Evolutionary conservation across 2,329 filamentous ascomycete genomes (phyloP), one percentile per base, ranked within the genome.

Genomic region (Apiospora phragmitis): DNA sequence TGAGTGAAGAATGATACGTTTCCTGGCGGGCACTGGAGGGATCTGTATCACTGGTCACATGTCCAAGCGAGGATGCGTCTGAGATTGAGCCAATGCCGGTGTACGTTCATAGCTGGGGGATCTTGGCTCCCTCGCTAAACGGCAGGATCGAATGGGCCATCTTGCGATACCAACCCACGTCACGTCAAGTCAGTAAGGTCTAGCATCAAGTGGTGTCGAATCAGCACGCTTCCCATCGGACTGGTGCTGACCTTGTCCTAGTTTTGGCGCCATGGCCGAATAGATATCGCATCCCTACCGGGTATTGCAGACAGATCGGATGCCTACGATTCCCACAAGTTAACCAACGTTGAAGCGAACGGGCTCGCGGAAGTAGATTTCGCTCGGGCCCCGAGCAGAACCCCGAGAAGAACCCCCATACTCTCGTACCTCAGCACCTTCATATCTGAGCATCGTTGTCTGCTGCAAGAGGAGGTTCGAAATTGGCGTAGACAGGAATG

Each of bases 111-210:
- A 62, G 29, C 55, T 62, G 55, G 55, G 32, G 55, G 14, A 38
- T 62, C 18, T 62, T 38, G 55, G 55, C 55, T 29, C 55, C 29
- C 38, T 62, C 32, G 21, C 55, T 32, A 62, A n/a, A 62, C 38
- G 8, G 32, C 55, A n/a, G 21, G 55, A 32, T 62, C 32, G 55
- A 62, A 62, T 38, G 32, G 55, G 55, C 55, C 55, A 18, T 62
- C 55, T 38, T n/a, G 55, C 32, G 55, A 62, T 62, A 62, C 55
- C 55, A 62, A 38, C 55, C 55, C 55, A 62, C 55, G 55, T 62
- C 55, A 62, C 55, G 55, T 62, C 55, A 62, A 62, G 21, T 32
- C 29, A 62, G 29, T 5, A 62, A n/a, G 55, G 55, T 62, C 55
- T 38, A 38, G 55, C 32, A 62, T 38, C 18, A 38, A 62, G 32